Percentiles rank a stretch among this genome's conserved stretches.
Conservation (phyloP, 805 yeast species). For the Torulaspora maleeae region DNA sequence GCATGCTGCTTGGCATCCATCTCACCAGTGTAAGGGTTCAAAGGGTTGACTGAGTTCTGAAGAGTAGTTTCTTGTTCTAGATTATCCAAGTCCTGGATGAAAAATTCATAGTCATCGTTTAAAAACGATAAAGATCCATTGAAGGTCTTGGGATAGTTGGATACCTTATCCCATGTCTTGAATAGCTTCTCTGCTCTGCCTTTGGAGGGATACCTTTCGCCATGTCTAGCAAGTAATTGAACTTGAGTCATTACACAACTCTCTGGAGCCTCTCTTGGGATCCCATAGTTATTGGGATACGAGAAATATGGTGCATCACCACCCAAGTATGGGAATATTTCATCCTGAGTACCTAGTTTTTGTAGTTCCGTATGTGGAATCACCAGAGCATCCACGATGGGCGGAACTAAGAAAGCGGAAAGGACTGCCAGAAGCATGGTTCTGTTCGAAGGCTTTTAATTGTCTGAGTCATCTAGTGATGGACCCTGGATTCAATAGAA, state of each 20-base stretch:
- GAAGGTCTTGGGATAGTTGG: constrained; percentile 31
- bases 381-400: no score
- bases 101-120: constrained; percentile 43
- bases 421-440: no score
- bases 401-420: no score
- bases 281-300: constrained; percentile 47
- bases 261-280: constrained; percentile 43
- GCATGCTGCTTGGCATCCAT: constrained; percentile 43
- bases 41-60: constrained; percentile 19
- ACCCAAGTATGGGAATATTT: constrained; percentile 47
- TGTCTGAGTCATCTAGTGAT: no score
- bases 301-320: constrained; percentile 54
- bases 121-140: constrained; percentile 52
- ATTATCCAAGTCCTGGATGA: constrained; percentile 38
- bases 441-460: no score
- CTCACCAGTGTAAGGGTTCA: constrained; percentile 44
- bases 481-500: no score
- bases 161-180: constrained; percentile 16
- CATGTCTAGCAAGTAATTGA: constrained; percentile 69
- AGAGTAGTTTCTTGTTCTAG: constrained; percentile 41
- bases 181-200: constrained; percentile 39
- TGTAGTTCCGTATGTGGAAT: not conserved
- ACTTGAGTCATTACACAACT: constrained; percentile 59
- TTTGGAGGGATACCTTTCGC: constrained; percentile 65
- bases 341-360: constrained; percentile 22